phyloP scores from a whole-genome alignment of 768 basidiomycete genomes.

The Lactifluus rugatus region DNA sequence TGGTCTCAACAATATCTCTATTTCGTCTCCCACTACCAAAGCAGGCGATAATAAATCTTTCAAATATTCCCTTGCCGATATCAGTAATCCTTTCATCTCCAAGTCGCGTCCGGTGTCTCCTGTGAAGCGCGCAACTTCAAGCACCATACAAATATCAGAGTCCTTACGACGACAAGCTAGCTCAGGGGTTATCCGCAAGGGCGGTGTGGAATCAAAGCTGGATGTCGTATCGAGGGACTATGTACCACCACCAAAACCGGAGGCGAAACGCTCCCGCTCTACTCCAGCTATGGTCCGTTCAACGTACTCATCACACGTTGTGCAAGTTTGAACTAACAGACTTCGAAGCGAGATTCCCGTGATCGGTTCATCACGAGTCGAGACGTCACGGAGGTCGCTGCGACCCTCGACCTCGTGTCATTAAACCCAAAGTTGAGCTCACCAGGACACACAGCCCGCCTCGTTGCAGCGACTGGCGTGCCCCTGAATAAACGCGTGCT shows the following conservation, averaged over 20 bases:
- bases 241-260: constrained; percentile 48
- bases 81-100: constrained; percentile 55
- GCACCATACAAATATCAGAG: constrained; percentile 41
- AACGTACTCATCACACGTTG: background rate
- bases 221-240: constrained; percentile 74
- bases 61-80: constrained; percentile 32
- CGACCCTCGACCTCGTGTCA: constrained; percentile 55
- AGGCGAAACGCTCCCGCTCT: constrained; percentile 63
- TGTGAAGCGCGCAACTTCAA: constrained; percentile 46
- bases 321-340: constrained; percentile 1
- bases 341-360: constrained; percentile 37
- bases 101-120: constrained; percentile 52
- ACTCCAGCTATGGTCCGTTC: constrained; percentile 44
- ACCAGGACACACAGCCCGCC: constrained; percentile 69
- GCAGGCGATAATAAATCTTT: constrained; percentile 22
- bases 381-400: constrained; percentile 44
- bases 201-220: constrained; percentile 66
- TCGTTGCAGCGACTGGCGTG: constrained; percentile 67
- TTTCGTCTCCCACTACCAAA: constrained; percentile 27
- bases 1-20: constrained; percentile 30
- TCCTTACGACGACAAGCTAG: constrained; percentile 53
- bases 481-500: constrained; percentile 75
- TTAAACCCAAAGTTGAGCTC: constrained; percentile 51
- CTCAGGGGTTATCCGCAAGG: constrained; percentile 61
- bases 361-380: constrained; percentile 68